Evolutionary conservation across 2,329 filamentous ascomycete genomes (phyloP), one percentile per base, ranked within the genome.

Genomic region (Aspergillus ochraceoroseus): DNA sequence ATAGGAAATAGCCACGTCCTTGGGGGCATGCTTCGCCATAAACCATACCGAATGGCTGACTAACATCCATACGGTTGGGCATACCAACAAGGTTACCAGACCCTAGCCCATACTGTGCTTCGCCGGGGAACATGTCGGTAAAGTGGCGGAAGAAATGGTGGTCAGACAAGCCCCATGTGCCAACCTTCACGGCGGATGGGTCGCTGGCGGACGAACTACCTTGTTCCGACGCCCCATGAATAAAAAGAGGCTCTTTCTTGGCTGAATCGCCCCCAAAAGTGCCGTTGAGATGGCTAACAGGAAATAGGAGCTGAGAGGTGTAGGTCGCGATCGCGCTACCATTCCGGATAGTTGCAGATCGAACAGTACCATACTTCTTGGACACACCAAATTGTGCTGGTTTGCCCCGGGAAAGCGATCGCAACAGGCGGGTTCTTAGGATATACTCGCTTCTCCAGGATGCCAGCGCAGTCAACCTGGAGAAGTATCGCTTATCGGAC

Each of bases 371-470:
- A 41, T 76, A 60, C 55, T 72, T 66, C 32, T 71, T 65, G 19
- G 73, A 61, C 7, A 71, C 69, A 25, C 82, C 75, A 11, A 53
- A 75, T 68, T 43, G 57, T 7, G 63, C 58, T 25, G 90, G 87
- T 59, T 89, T 94, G 35, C 90, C 92, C 44, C 87, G 81, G 32
- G 76, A 77, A 42, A 96, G 71, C 47, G 86, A 92, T 30, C 88
- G 79, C 37, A 96, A 70, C 36, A 96, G 75, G 32, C 87, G 79
- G 2, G 88, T 95, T 32, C 92, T 78, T 41, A 95, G 69, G 32
- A 96, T 83, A 57, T 96, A 98, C 64, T 98, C 92, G 64, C 87
- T 95, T 53, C 90, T 79, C 90, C 92, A 96, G 6, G 89, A 92
- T n/a, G 88, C 85, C 46, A 89, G 68, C 3, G 81, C 75, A 7